Evolutionary conservation across 1,284 basidiomycete genomes (phyloP), one percentile per base, ranked within the genome.

Genomic region (Peniophora sp.): DNA sequence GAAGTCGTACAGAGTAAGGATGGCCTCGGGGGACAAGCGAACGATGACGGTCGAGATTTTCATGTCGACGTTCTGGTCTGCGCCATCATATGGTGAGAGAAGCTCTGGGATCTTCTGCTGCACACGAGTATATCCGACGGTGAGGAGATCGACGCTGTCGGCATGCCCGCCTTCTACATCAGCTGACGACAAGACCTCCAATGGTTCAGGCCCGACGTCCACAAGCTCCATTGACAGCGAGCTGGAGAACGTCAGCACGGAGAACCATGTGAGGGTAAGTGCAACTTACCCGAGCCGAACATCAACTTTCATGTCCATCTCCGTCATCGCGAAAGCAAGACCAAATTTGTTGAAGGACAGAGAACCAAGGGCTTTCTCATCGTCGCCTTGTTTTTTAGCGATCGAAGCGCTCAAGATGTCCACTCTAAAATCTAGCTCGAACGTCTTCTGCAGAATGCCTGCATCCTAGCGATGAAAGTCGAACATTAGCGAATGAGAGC

Each of bases 1-100:
- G 72, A 97, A 98, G 69, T 99, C 94, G 67, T 98, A 99, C 10
- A 99, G 71, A 2, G 86, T 79, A 39, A 99, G 73, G 45, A 99
- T 87, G 17, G 96, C 95, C 62, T 94, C 92, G 1, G 97, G 93
- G 3, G 90, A 89, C 1, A 92, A 84, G 54, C 86, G 83, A 67
- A 99, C 85, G 55, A 95, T 81, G 68, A 99, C 88, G 0, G 97
- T 98, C 3, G 96, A 97, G 43, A 99, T 75, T 59, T 86, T 85
- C 53, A 95, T 81, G 61, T 95, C 87, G 52, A 99, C 82, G 52
- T 73, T 89, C 68, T 97, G 91, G 61, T 97, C 89, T 50, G 96
- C 85, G 14, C 89, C 88, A 56, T 96, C 92, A 65, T 91, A 89
- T 8, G 83, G 70, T 2, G 83, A 82, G 61, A 81, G 69, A 67